Evolutionary conservation across 495 filamentous ascomycete species (phyloP).

Genomic region (Glarea lozoyensis): DNA sequence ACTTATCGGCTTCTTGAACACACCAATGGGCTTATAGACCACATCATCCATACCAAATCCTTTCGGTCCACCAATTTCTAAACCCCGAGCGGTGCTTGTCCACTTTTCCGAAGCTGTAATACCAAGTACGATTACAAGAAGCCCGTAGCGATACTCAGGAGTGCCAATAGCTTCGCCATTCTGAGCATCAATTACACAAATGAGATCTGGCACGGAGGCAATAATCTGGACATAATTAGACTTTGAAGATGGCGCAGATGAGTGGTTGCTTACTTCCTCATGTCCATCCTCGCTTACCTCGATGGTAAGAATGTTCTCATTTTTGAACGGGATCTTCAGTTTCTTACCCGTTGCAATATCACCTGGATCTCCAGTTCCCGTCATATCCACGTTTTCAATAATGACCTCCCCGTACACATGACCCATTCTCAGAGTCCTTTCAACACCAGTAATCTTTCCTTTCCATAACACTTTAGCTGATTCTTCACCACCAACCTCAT

Average conservation of each 20-base stretch:
- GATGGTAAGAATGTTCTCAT: conserved; percentile 52
- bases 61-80: conserved; percentile 43
- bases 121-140: conserved; percentile 46
- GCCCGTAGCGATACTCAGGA: conserved; percentile 47
- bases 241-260: conserved; percentile 2
- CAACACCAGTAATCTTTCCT: conserved; percentile 52
- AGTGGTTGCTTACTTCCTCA: conserved; percentile 4
- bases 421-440: conserved; percentile 44
- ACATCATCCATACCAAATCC: conserved; percentile 43
- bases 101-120: conserved; percentile 49
- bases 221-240: conserved; percentile 27
- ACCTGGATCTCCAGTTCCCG: neutral
- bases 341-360: conserved; percentile 12
- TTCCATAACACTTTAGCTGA: conserved; percentile 46
- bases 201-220: conserved; percentile 52
- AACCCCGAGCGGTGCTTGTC: conserved; percentile 39
- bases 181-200: conserved; percentile 49
- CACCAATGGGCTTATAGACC: conserved; percentile 37
- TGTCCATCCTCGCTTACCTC: conserved; percentile 19
- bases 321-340: conserved; percentile 54
- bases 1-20: conserved; percentile 38
- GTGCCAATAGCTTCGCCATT: conserved; percentile 51
- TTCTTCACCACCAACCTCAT: conserved; percentile 43
- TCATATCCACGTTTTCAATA: conserved; percentile 22
- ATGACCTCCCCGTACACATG: conserved; percentile 42